Evolutionary conservation across 2,329 filamentous ascomycete genomes (phyloP), one percentile per base, ranked within the genome.

Genomic region (Pseudopyrenochaeta lycopersici): DNA sequence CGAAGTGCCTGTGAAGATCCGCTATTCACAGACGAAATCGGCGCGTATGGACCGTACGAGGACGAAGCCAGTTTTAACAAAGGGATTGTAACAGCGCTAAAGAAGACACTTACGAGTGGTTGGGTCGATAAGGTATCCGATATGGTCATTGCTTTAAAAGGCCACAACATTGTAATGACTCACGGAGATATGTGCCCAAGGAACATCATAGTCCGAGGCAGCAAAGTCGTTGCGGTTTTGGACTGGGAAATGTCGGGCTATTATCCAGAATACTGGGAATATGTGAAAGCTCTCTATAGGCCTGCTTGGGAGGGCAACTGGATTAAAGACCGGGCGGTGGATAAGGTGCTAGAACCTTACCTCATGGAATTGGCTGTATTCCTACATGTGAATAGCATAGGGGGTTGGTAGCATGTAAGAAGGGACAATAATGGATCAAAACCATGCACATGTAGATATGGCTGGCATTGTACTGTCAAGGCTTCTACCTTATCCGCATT

Each of bases 171-270:
- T 3, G 33, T 36, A 17, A 36, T 35, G 40, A 61, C 57, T 42
- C 57, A 63, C 31, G 58, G 55, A 32, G 60, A 61, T 43, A 32
- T 63, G 3, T 35, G 15, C 27, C 54, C 46, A 5, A 54, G 47
- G 38, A 63, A 61, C 42, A 59, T 63, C 45, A 46, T 63, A 11
- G 60, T 61, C 21, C 41, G 44, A 20, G 51, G 43, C 9, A 43
- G 40, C 21, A 49, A 49, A 20, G 29, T 54, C 14, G 46, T 49
- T 2, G 46, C 29, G n/a, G 31, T 54, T 20, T 9, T 49, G 2
- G 51, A 54, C 35, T 49, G 46, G 51, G 51, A 49, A 17, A 33
- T 46, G 20, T 36, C 51, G 12, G 46, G 51, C 6, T 49, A 41
- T 14, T 49, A 49, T 31, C 51, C 51, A 27, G 46, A 53, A 29